Conservation (phyloP, 495 filamentous ascomycete genomes). For the Penicillium dipodomyicola region DNA sequence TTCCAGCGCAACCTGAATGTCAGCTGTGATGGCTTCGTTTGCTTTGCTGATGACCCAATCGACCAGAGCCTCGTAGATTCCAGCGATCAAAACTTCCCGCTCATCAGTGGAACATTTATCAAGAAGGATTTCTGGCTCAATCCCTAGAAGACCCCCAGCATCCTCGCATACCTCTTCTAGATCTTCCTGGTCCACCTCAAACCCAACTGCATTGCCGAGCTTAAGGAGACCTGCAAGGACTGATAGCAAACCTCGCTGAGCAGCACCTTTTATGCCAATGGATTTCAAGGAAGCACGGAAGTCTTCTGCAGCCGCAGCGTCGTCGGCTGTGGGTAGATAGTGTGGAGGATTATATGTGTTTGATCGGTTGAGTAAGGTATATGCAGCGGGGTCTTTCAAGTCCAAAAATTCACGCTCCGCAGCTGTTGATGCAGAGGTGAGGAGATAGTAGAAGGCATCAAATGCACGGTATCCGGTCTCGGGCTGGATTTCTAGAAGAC, state of each 20-base stretch:
- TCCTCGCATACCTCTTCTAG: conserved; percentile 88
- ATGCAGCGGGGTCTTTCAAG: conserved; percentile 73
- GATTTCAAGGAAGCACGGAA: conserved; percentile 78
- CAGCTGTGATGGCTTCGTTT: conserved; percentile 79
- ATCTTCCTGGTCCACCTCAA: conserved; percentile 79
- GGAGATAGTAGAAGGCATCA: conserved; percentile 95
- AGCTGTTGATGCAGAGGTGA: conserved; percentile 83
- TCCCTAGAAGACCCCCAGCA: conserved; percentile 76
- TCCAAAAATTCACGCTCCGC: conserved; percentile 91
- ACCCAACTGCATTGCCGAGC: conserved; percentile 84
- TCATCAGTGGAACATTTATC: conserved; percentile 79
- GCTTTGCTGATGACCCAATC: conserved; percentile 90
- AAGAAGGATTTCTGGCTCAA: conserved; percentile 81
- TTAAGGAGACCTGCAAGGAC: conserved; percentile 84
- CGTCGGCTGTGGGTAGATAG: conserved; percentile 90
- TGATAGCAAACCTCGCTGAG: conserved; percentile 76
- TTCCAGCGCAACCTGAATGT: conserved; percentile 66
- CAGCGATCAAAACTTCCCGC: conserved; percentile 74
- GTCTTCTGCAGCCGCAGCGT: conserved; percentile 89
- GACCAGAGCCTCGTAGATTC: conserved; percentile 89
- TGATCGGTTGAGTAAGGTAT: conserved; percentile 75
- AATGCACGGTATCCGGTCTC: conserved; percentile 89
- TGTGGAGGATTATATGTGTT: conserved; percentile 83
- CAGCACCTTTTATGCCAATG: conserved; percentile 86
- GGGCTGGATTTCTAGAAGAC: conserved; percentile 75